Evolutionary conservation across 371 early-diverging fungal species (phyloP), one percentile per base, ranked within the genome.

Genomic region (Mortierella sp.): DNA sequence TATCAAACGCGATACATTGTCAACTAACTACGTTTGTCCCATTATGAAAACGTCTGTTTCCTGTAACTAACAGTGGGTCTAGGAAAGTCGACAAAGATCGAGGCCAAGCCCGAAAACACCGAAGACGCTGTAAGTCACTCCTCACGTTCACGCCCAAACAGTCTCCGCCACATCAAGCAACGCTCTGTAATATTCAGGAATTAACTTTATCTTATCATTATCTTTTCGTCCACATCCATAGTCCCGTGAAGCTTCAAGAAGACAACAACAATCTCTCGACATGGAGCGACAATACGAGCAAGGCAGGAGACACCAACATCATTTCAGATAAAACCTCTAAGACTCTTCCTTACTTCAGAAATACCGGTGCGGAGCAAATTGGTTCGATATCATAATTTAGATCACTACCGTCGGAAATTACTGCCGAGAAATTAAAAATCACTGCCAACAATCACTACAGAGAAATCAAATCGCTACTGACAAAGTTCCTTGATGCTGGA

Each of bases 211-310:
- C 42, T 38, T 38, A 38, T 38, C 14, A 19, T 31, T 16, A 31
- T 16, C 16, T 58, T 14, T n/a, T 19, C 34, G 2, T 7, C 19
- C 31, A 19, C 6, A 38, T 38, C 42, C 5, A 1, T 78, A 83
- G 83, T 44, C 73, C 11, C 76, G 60, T 50, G 79, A 83, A 16
- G 80, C 83, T n/a, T 73, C 79, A 28, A 72, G 42, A 42, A 55
- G 83, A 26, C 83, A 76, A 47, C 58, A 79, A 47, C 74, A 70
- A 70, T 52, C 75, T 1, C 45, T 60, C 4, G 77, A 79, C 54
- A 79, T 83, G 83, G 83, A 83, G 38, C 63, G 73, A 26, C 83
- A 83, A 38, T 83, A 76, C 28, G 83, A 83, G 24, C 76, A 76
- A 52, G 83, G 83, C 14, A 45, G 83, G 63, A 78, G 73, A 38